A percentile compares a stretch with the other conserved stretches of the same genome.
phyloP scores from a whole-genome alignment of 164 flowering plant genomes.

The Cinnamomum micranthum region DNA sequence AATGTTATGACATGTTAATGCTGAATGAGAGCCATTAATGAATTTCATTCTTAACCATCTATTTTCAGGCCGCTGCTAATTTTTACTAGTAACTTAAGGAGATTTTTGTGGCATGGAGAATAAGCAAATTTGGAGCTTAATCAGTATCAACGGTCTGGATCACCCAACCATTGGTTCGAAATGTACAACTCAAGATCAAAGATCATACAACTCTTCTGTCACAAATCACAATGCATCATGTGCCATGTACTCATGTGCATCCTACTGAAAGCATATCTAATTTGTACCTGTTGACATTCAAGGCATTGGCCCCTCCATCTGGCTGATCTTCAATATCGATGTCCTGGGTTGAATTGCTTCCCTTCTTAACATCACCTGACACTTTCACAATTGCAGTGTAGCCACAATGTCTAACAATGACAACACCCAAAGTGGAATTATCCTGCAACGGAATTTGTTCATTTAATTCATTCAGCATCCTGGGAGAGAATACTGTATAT shows the following conservation, averaged over 20 bases:
- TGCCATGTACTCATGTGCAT: background rate
- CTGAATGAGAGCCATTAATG: too few relatives aligned
- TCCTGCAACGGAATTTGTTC: conserved; percentile 48
- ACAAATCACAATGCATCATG: background rate
- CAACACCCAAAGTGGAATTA: conserved; percentile 59
- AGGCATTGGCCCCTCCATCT: conserved; percentile 88
- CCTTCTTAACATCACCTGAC: conserved; percentile 44
- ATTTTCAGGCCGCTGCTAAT: background rate
- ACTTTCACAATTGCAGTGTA: conserved; percentile 67
- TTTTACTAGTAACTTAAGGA: background rate
- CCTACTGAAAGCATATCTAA: background rate
- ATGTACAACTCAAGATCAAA: background rate
- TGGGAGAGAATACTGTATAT: background rate
- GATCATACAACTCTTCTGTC: background rate
- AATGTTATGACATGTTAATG: background rate
- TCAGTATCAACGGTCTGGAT: background rate
- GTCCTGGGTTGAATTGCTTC: conserved; percentile 29
- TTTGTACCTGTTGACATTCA: conserved; percentile 68
- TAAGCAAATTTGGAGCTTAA: background rate
- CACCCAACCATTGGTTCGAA: background rate
- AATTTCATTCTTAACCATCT: background rate
- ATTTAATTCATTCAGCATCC: conserved; percentile 13
- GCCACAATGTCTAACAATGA: conserved; percentile 67
- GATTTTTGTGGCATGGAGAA: background rate
- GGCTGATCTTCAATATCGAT: conserved; percentile 73